Evolutionary conservation across 306 rosid genomes (phyloP).

Genomic region (Cicer yamashitae): DNA sequence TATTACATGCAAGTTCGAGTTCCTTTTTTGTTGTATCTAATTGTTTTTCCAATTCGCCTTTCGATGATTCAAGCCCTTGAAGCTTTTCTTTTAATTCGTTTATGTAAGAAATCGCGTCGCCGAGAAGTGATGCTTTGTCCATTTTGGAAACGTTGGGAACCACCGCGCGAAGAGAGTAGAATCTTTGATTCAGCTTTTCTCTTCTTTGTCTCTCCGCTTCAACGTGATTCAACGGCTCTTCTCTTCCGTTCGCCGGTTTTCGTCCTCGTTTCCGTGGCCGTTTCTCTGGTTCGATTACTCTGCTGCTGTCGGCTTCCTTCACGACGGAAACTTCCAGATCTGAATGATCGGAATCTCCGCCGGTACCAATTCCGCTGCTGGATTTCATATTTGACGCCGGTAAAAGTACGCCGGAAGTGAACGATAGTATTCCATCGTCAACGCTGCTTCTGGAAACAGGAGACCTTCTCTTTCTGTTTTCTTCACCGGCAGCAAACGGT

Average conservation of each 20-base stretch:
- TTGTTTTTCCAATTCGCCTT: constrained; percentile 71
- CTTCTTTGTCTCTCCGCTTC: constrained; percentile 94
- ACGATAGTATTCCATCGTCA: constrained; percentile 95
- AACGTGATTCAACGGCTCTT: constrained; percentile 90
- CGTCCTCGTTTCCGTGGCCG: constrained; percentile 84
- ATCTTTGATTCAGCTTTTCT: constrained; percentile 89
- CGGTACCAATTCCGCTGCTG: background rate
- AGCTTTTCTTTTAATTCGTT: constrained; percentile 79
- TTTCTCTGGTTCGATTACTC: constrained; percentile 75
- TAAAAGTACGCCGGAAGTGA: constrained; percentile 73
- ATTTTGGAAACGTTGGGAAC: constrained; percentile 95
- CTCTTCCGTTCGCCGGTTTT: constrained; percentile 94
- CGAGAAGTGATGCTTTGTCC: constrained; percentile 95
- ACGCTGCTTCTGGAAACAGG: constrained; percentile 66
- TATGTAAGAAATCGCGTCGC: constrained; percentile 86
- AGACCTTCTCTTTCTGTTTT: constrained; percentile 62
- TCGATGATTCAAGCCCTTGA: constrained; percentile 57
- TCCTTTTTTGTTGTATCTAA: constrained; percentile 65
- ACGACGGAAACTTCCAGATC: constrained; percentile 89
- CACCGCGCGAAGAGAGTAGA: constrained; percentile 91
- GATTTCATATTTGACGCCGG: constrained; percentile 50
- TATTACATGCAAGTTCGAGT: constrained; percentile 39
- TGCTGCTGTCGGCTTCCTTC: constrained; percentile 63
- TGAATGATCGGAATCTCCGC: constrained; percentile 75
- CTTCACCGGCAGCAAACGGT: constrained; percentile 50